Evolutionary conservation across 1,284 basidiomycete species (phyloP), one percentile per base, ranked within the genome.

Genomic region (Ceratobasidium sp.): DNA sequence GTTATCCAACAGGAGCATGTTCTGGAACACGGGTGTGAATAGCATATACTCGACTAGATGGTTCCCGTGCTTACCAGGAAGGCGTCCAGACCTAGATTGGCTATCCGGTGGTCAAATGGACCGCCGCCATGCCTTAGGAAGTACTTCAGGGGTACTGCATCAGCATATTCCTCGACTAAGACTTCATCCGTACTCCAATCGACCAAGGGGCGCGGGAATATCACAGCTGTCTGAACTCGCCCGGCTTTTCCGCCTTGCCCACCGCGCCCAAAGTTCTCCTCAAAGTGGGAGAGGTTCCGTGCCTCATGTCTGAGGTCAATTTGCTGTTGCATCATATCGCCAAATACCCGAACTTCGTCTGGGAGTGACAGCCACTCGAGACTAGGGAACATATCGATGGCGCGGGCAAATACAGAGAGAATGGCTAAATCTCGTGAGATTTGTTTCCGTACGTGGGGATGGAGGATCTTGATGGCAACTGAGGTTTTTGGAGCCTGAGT

Each of bases 1-100:
- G 81, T 99, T 99, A 83, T 99, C 97, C 57, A 99, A 85, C 0
- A 99, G 85, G 26, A 99, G 88, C 97, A 99, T 99, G 83, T 98
- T 95, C 93, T 96, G 66, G 74, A 73, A 54, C 28, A 26, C 14
- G 64, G 44, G 50, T 43, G 28, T 72, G 30, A 70, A 73, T 30
- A 69, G 54, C 43, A 62, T 55, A 43, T 63, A 54, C 14, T 43
- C 35, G 9, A 43, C 32, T 35, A 28, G 38, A 21, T 35, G 16
- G 2, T 35, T 23, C 63, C 5, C 23, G 73, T 18, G 83, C 91
- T 79, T 78, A 94, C 94, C 80, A 99, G 81, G 82, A 99, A 99
- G 0, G 96, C 95, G 80, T 99, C 96, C 16, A 99, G 85, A 11
- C 98, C 98, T 18, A 96, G 87, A 72, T 94, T 96, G 6, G 98